A percentile compares a stretch with the other conserved stretches of the same genome.
phyloP scores from a whole-genome alignment of 1,139 yeast species.

The Wickerhamiella infanticola region DNA sequence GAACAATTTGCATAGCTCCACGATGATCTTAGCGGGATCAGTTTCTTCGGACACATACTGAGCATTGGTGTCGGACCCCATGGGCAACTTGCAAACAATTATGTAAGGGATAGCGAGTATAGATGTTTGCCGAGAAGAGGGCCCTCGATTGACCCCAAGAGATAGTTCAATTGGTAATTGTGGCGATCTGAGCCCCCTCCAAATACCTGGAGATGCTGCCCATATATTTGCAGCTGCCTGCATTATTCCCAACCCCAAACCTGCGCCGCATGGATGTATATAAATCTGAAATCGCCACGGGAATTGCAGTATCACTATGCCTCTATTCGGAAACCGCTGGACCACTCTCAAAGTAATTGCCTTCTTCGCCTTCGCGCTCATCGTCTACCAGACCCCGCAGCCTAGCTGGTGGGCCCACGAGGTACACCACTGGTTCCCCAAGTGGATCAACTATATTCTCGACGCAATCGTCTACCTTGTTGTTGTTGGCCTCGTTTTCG shows the following conservation, averaged over 20 bases:
- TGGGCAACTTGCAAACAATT: background rate
- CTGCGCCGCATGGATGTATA: background rate
- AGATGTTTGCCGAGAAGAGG: too few species aligned
- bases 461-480: background rate
- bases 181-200: too few species aligned
- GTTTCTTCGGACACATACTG: slow-evolving; percentile 8
- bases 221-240: too few species aligned
- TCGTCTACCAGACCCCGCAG: background rate
- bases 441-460: background rate
- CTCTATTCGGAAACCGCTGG: background rate
- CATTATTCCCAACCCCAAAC: too few species aligned
- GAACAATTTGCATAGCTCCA: slow-evolving; percentile 64
- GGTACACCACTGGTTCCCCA: background rate
- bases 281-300: background rate
- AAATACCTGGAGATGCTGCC: too few species aligned
- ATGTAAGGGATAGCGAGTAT: background rate
- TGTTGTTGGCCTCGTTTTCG: background rate
- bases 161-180: too few species aligned
- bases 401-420: background rate
- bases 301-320: background rate
- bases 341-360: background rate
- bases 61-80: slow-evolving; percentile 16
- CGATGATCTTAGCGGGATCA: slow-evolving; percentile 70
- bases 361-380: background rate
- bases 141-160: too few species aligned